Percentiles rank a stretch among this genome's conserved stretches.
These are phyloP conservation scores for Nectriaceae sp. DNA, from an alignment of 2,329 filamentous ascomycete genomes.

Conservation along the genomic window DNA sequence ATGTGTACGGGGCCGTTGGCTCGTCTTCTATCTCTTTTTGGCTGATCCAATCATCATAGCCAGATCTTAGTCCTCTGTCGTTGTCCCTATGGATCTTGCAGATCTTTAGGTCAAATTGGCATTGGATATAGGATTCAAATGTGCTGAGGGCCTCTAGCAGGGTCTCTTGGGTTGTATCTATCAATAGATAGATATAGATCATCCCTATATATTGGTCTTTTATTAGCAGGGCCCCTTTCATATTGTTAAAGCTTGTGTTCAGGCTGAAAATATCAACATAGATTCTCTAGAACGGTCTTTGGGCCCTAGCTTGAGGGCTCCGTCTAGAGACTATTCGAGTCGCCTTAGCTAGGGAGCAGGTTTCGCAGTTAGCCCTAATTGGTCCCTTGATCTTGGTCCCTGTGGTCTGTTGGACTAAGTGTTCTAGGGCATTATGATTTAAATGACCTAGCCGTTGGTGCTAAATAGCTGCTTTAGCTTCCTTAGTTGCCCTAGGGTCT, in stretches of 20 bases:
- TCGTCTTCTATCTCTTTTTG: constrained; percentile 1
- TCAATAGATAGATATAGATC: neutral
- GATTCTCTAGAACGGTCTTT: neutral
- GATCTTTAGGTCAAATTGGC: constrained; percentile 1
- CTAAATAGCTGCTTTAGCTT: neutral
- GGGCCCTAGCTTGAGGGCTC: neutral
- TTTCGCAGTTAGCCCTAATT: neutral
- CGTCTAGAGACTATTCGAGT: neutral
- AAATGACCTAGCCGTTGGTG: neutral
- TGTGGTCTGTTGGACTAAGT: neutral
- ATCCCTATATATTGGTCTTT: constrained; percentile 1
- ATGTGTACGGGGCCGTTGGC: neutral
- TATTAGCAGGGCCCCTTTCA: neutral
- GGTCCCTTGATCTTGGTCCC: neutral
- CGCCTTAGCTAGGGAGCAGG: neutral
- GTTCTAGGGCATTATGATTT: neutral
- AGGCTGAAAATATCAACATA: neutral
- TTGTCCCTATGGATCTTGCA: constrained; percentile 4
- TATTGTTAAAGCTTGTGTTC: constrained; percentile 2
- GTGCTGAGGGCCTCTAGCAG: neutral
- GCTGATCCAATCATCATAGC: neutral
- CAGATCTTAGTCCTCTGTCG: neutral
- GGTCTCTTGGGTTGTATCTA: neutral
- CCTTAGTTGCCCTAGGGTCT: neutral
- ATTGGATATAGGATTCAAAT: neutral